Conservation (phyloP, 106 monocot genomes). For the Dendrobium huoshanense region DNA sequence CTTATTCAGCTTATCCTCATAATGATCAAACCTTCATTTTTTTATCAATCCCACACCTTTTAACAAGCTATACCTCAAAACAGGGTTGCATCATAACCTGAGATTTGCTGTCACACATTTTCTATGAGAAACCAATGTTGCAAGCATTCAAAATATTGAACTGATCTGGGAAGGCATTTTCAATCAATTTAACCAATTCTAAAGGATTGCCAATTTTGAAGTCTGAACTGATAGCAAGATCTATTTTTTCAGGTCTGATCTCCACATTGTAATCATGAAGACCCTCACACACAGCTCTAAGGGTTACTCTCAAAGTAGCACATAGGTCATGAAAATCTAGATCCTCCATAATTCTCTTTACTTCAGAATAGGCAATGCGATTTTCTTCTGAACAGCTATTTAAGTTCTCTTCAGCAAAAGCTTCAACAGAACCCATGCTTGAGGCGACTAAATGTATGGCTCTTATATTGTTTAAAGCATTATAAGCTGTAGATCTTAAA, state of each 20-base stretch:
- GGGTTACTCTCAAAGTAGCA: slow-evolving; percentile 24
- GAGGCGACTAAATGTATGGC: slow-evolving; percentile 47
- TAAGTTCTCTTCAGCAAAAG: slow-evolving; percentile 58
- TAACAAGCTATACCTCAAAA: neutral
- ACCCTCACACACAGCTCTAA: slow-evolving; percentile 15
- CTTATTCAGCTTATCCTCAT: no score
- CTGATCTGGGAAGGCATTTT: slow-evolving; percentile 23
- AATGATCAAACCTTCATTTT: no score
- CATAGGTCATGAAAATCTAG: slow-evolving; percentile 41
- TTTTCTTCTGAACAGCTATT: slow-evolving; percentile 27
- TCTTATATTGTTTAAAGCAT: slow-evolving; percentile 41
- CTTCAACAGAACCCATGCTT: slow-evolving; percentile 58
- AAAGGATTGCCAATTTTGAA: slow-evolving; percentile 28
- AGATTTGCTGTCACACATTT: no score
- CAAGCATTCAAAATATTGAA: neutral
- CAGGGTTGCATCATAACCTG: neutral
- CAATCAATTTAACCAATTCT: slow-evolving; percentile 56
- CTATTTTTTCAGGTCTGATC: slow-evolving; percentile 3
- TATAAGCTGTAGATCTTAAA: slow-evolving; percentile 15
- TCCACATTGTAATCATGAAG: slow-evolving; percentile 5
- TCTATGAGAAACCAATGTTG: no score
- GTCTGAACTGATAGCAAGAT: slow-evolving; percentile 5
- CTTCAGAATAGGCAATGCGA: slow-evolving; percentile 25
- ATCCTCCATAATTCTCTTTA: slow-evolving; percentile 37
- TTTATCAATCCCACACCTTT: no score